Evolutionary conservation across 345 rosid species (phyloP), one percentile per base, ranked within the genome.

Genomic region (Hypericum androsaemum): DNA sequence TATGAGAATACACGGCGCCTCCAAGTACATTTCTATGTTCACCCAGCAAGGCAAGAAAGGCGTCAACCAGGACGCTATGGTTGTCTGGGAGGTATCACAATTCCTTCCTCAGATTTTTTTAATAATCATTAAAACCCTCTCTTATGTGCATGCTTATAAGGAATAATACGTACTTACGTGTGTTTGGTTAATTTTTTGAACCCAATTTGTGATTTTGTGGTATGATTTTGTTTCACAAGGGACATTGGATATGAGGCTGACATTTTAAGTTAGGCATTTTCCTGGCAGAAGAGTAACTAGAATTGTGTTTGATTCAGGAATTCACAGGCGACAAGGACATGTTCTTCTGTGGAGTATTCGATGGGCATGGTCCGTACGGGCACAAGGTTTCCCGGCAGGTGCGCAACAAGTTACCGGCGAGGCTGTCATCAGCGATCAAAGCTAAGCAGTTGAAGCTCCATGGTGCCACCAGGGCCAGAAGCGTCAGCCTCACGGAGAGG

Each of bases 11-110:
- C 61, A 64, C 50, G 88, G 94, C 37, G 74, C 80, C 65, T 80
- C 95, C 47, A 62, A 59, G 38, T 71, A 57, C 46, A 67, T 74
- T 17, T 88, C 90, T 5, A 83, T 88, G 95, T 76, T 73, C 61
- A 74, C 81, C 62, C 79, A 77, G 49, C 94, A 79, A 64, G 99
- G 95, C 5, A 75, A 65, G 61, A 94, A 94, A 49, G 94, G 87
- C 17, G 52, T 80, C 54, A 88, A 94, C 66, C 98, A 92, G 57
- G 95, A 92, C 52, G 75, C 97, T 59, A 74, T 92, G 88, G 76
- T 86, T 8, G 88, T 88, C 55, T 85, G 97, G 95, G 97, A 88
- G 97, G 98, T 92, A n/a, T n/a, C n/a, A n/a, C n/a, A n/a, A n/a
- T n/a, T n/a, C n/a, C n/a, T n/a, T n/a, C n/a, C n/a, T n/a, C n/a